phyloP scores from a whole-genome alignment of 139 green algal species.

The Marvania coccoides region DNA sequence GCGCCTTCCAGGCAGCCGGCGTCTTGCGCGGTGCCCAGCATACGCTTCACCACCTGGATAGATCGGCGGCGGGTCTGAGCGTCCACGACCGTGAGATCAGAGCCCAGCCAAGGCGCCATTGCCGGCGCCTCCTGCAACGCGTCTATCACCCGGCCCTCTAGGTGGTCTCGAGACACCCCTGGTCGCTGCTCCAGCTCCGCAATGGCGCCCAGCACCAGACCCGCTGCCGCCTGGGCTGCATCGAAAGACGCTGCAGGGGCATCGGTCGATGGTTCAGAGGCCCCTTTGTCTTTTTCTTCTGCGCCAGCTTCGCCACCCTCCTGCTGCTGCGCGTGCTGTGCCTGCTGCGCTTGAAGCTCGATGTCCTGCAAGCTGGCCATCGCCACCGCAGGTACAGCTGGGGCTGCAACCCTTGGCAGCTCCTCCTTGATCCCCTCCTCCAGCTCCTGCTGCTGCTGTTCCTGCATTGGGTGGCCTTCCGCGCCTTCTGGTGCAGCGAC shows the following conservation, averaged over 20 bases:
- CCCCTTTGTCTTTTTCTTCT: no score
- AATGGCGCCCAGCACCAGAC: neutral
- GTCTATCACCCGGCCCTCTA: neutral
- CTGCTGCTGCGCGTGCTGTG: no score
- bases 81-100: neutral
- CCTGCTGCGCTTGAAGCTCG: no score
- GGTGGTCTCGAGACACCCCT: neutral
- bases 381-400: no score
- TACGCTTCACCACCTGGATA: neutral
- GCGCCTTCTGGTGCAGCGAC: neutral
- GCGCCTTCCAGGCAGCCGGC: neutral
- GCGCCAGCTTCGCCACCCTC: no score
- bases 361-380: no score
- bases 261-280: no score
- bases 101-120: neutral
- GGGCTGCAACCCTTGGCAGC: no score
- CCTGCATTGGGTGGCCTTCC: neutral
- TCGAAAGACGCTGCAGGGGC: no score
- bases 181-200: neutral
- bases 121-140: neutral
- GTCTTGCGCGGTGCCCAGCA: neutral
- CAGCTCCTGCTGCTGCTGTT: neutral
- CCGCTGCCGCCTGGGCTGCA: neutral
- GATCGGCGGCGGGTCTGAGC: neutral
- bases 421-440: no score